Evolutionary conservation across 441 rosid species (phyloP).

Genomic region (Sinapis alba): DNA sequence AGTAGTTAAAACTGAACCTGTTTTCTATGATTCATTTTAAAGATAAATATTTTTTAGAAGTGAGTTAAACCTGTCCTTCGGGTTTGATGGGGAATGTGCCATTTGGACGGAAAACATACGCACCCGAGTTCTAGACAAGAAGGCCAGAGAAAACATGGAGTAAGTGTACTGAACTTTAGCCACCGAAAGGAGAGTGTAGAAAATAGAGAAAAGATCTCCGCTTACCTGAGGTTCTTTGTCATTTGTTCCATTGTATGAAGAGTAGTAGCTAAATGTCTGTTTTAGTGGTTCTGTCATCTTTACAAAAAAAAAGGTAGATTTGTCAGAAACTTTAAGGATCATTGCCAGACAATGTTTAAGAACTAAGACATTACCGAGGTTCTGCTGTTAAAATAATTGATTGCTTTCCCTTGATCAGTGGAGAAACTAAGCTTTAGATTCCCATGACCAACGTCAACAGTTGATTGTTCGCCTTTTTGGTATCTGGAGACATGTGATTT

Average conservation of each 20-base stretch:
- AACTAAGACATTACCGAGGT: constrained; percentile 54
- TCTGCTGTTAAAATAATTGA: constrained; percentile 63
- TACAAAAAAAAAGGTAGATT: constrained; percentile 26
- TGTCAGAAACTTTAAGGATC: constrained; percentile 35
- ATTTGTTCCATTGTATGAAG: constrained; percentile 70
- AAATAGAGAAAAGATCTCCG: background rate
- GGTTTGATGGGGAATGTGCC: constrained; percentile 70
- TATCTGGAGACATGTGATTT: constrained; percentile 57
- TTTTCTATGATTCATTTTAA: constrained; percentile 20
- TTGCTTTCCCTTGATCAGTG: constrained; percentile 44
- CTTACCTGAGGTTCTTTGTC: constrained; percentile 84
- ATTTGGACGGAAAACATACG: constrained; percentile 98
- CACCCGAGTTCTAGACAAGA: constrained; percentile 75
- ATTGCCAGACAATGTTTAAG: background rate
- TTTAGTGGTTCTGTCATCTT: constrained; percentile 72
- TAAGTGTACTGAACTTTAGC: constrained; percentile 25
- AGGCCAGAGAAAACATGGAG: constrained; percentile 7
- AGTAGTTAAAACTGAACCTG: constrained; percentile 11
- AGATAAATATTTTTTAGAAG: constrained; percentile 22
- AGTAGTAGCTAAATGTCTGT: constrained; percentile 75
- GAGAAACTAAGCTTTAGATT: constrained; percentile 74
- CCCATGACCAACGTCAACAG: constrained; percentile 72
- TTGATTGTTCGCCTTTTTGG: constrained; percentile 48
- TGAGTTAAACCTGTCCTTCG: constrained; percentile 60
- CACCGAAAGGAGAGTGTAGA: constrained; percentile 8